Percentiles rank a stretch among this genome's conserved stretches.
Evolutionary conservation across 2,329 filamentous ascomycete species (phyloP).

Genomic region (Aspergillus alliaceus): DNA sequence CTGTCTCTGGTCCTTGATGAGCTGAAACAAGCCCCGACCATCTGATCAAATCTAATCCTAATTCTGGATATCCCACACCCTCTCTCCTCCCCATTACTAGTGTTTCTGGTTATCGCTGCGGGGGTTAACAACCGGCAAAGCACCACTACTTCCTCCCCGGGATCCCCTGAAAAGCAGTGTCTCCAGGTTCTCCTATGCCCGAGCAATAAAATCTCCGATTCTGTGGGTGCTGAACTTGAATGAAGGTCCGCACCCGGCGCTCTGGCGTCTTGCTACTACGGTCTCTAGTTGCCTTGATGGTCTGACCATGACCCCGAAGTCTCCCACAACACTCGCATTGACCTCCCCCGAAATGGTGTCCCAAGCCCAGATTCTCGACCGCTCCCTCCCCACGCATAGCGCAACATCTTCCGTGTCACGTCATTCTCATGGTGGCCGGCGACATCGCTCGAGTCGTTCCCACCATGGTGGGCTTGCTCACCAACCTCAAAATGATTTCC

Average conservation of each 20-base stretch:
- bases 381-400: constrained; percentile 59
- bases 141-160: background rate
- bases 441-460: constrained; percentile 76
- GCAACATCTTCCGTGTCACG: constrained; percentile 65
- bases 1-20: background rate
- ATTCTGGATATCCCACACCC: background rate
- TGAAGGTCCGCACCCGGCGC: constrained; percentile 12
- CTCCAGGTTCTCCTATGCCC: background rate
- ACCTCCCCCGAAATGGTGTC: constrained; percentile 34
- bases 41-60: constrained; percentile 3
- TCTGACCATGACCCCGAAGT: constrained; percentile 21
- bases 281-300: background rate
- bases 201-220: background rate
- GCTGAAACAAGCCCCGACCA: constrained; percentile 1
- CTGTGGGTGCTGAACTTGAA: constrained; percentile 11
- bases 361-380: constrained; percentile 49
- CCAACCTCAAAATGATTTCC: constrained; percentile 84
- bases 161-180: background rate
- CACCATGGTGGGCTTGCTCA: constrained; percentile 72
- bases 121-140: constrained; percentile 6
- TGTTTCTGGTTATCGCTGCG: constrained; percentile 6
- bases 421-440: constrained; percentile 58
- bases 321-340: constrained; percentile 5
- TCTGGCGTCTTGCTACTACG: constrained; percentile 18
- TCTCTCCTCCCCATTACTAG: background rate